Evolutionary conservation across 106 monocot species (phyloP).

Genomic region (Dendrobium officinale): DNA sequence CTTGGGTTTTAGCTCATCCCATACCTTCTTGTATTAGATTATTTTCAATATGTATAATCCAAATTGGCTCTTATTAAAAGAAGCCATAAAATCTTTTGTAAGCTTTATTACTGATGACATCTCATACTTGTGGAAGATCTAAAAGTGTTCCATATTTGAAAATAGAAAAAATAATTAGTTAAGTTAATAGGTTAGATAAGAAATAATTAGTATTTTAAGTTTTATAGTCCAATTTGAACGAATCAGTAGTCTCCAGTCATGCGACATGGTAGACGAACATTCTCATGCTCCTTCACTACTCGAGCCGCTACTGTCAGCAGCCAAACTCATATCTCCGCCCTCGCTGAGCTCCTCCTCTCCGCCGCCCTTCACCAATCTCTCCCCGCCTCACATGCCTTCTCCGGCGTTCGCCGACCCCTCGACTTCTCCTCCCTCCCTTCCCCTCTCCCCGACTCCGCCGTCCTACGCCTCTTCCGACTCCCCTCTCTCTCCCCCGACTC

Average conservation of each 20-base stretch:
- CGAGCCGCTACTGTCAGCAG: neutral
- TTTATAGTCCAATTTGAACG: neutral
- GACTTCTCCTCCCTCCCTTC: neutral
- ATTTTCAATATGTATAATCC: no score
- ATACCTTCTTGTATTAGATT: no score
- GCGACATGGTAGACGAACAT: neutral
- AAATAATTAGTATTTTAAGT: no score
- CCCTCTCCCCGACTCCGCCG: constrained; percentile 20
- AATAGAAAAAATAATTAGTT: no score
- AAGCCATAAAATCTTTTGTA: no score
- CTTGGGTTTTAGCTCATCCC: no score
- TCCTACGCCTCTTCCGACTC: constrained; percentile 31
- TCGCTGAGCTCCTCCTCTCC: constrained; percentile 7
- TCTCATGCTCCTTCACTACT: neutral
- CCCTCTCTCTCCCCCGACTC: constrained; percentile 25
- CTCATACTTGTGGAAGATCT: no score
- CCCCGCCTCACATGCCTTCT: neutral
- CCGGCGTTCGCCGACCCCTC: neutral
- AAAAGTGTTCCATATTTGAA: no score
- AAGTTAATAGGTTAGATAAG: no score
- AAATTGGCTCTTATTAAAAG: no score
- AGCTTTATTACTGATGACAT: no score
- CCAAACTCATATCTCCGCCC: neutral
- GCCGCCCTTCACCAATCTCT: constrained; percentile 6
- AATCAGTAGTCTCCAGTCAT: neutral